Percentiles rank a stretch among this genome's conserved stretches.
These are phyloP conservation scores for Talaromyces islandicus DNA, from an alignment of 2,329 filamentous ascomycete genomes.

Conservation along the genomic window DNA sequence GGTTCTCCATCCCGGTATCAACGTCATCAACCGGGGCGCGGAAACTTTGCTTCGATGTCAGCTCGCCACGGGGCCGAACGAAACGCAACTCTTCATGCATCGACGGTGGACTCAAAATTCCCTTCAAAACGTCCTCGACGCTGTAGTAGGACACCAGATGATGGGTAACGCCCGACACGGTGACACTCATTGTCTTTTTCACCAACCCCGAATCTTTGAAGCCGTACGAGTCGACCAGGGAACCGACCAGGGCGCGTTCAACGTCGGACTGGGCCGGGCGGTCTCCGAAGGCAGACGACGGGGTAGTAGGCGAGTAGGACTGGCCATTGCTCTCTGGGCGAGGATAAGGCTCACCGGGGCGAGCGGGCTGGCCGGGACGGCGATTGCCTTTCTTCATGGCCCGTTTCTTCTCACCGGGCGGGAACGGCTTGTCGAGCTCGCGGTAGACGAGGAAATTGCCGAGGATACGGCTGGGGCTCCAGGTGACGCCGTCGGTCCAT, in stretches of 20 bases:
- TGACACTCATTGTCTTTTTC: constrained; percentile 89
- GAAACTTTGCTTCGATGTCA: constrained; percentile 61
- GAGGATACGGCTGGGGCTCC: constrained; percentile 82
- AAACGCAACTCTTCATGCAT: constrained; percentile 46
- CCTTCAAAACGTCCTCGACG: constrained; percentile 66
- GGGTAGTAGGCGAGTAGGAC: constrained; percentile 34
- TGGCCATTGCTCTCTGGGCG: constrained; percentile 34
- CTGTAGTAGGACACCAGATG: constrained; percentile 88
- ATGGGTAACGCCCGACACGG: constrained; percentile 66
- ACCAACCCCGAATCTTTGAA: constrained; percentile 79
- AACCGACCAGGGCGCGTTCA: constrained; percentile 65
- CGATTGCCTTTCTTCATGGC: constrained; percentile 64
- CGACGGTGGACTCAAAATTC: constrained; percentile 54
- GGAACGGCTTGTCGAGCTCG: constrained; percentile 71
- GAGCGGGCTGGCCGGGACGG: constrained; percentile 36
- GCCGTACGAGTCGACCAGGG: constrained; percentile 79
- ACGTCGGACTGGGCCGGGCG: constrained; percentile 36
- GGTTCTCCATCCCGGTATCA: constrained; percentile 39
- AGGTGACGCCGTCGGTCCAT: constrained; percentile 87
- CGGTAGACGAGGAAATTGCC: constrained; percentile 83
- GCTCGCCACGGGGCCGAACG: constrained; percentile 51
- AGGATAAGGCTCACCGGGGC: constrained; percentile 50
- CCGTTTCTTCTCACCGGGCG: constrained; percentile 77
- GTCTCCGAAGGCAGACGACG: constrained; percentile 28
- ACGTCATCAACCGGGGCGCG: constrained; percentile 59